Conservation (phyloP, 2,329 filamentous ascomycete genomes). For the Verruconis gallopava region DNA sequence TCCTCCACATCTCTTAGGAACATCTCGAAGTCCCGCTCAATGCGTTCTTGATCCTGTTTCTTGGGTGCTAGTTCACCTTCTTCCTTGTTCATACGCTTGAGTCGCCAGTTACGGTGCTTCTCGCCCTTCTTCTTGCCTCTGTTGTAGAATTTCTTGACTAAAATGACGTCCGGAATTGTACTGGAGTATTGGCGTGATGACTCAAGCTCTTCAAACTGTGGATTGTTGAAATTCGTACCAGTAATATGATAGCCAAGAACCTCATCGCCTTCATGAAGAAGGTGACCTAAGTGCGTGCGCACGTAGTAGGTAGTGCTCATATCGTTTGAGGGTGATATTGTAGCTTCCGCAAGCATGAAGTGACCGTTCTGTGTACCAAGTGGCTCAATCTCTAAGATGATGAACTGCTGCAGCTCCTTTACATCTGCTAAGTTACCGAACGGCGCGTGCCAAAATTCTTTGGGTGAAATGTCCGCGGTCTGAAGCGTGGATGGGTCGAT, state of each 20-base stretch:
- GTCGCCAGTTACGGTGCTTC: constrained; percentile 65
- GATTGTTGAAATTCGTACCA: constrained; percentile 86
- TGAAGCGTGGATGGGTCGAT: constrained; percentile 86
- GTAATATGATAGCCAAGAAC: constrained; percentile 88
- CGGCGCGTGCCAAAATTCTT: constrained; percentile 81
- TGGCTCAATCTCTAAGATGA: constrained; percentile 87
- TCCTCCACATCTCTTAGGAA: constrained; percentile 96
- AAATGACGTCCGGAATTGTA: constrained; percentile 76
- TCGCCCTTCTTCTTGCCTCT: constrained; percentile 60
- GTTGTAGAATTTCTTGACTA: constrained; percentile 95
- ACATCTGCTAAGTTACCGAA: constrained; percentile 77
- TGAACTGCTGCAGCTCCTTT: constrained; percentile 77
- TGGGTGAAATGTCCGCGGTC: constrained; percentile 69
- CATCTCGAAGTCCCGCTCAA: constrained; percentile 92
- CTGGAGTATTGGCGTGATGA: constrained; percentile 60
- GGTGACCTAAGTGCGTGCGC: constrained; percentile 74
- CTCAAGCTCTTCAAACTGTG: constrained; percentile 72
- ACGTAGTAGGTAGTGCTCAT: constrained; percentile 81
- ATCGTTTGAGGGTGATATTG: constrained; percentile 75
- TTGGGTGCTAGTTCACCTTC: constrained; percentile 76
- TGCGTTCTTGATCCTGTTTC: constrained; percentile 74
- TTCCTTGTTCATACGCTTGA: constrained; percentile 86
- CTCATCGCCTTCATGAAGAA: constrained; percentile 80
- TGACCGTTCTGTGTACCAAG: constrained; percentile 63
- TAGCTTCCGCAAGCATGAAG: constrained; percentile 75